Evolutionary conservation across 2,329 filamentous ascomycete genomes (phyloP).

Genomic region (Acrocalymma vagum): DNA sequence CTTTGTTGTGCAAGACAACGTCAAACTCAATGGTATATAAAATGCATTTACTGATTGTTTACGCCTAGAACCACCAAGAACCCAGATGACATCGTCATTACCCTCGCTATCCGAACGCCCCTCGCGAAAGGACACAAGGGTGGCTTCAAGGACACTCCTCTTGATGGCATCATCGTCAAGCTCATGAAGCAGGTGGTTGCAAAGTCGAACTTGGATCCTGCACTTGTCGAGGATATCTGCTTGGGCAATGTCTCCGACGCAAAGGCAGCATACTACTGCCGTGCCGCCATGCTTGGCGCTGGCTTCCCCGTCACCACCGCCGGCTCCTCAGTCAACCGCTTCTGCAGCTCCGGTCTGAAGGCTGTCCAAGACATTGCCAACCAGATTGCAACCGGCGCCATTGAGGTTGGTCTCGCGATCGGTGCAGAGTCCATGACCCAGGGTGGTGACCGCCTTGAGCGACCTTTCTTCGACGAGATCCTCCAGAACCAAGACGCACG

Average conservation of each 20-base stretch:
- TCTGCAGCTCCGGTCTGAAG: conserved; percentile 97
- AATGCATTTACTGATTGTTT: conserved; percentile 11
- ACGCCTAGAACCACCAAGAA: conserved; percentile 89
- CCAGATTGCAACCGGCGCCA: conserved; percentile 80
- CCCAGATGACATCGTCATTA: conserved; percentile 96
- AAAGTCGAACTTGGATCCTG: conserved; percentile 79
- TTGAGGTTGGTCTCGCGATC: conserved; percentile 86
- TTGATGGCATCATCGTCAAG: conserved; percentile 87
- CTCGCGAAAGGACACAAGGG: conserved; percentile 90
- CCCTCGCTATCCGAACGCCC: conserved; percentile 87
- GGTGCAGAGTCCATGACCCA: conserved; percentile 90
- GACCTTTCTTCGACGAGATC: conserved; percentile 81
- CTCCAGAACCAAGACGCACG: conserved; percentile 76
- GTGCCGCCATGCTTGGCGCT: conserved; percentile 86
- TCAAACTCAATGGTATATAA: neutral
- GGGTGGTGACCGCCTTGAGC: conserved; percentile 73
- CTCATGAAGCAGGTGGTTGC: conserved; percentile 73
- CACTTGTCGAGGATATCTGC: conserved; percentile 87
- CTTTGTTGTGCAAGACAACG: too few relatives aligned
- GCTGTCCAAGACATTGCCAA: conserved; percentile 94
- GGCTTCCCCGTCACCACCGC: conserved; percentile 91
- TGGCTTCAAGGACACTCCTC: conserved; percentile 90
- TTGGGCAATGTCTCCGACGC: conserved; percentile 89
- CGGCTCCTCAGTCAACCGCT: conserved; percentile 87
- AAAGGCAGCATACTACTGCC: conserved; percentile 90